Conservation (phyloP, 305 asterid genomes). For the Caryopteris hybrid region DNA sequence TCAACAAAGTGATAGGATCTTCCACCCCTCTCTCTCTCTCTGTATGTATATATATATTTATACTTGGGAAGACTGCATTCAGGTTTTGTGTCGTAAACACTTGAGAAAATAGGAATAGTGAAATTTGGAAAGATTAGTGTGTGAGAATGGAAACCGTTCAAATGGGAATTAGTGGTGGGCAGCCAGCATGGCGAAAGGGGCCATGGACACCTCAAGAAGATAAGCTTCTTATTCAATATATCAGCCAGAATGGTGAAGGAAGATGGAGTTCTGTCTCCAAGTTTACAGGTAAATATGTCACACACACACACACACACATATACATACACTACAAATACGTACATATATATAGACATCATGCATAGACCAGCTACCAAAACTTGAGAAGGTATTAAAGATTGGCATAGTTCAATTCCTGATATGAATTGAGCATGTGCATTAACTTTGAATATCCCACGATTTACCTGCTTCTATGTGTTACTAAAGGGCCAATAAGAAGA, state of each 20-base stretch:
- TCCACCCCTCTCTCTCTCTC: neutral
- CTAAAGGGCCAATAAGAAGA: too few relatives aligned
- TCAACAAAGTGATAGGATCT: constrained; percentile 10
- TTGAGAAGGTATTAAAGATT: too few relatives aligned
- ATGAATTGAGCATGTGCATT: too few relatives aligned
- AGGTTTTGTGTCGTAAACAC: constrained; percentile 25
- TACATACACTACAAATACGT: too few relatives aligned
- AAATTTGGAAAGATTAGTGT: too few relatives aligned
- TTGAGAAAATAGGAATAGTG: constrained; percentile 21
- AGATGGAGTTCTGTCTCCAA: constrained; percentile 78
- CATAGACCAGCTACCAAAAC: too few relatives aligned
- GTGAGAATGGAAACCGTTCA: too few relatives aligned
- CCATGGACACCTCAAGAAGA: constrained; percentile 90
- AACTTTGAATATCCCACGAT: too few relatives aligned
- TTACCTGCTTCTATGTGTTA: too few relatives aligned
- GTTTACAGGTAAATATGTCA: constrained; percentile 50
- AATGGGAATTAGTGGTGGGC: neutral
- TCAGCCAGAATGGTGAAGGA: constrained; percentile 66
- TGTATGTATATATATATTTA: neutral
- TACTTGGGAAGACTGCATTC: constrained; percentile 19
- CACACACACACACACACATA: too few relatives aligned
- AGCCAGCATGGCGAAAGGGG: constrained; percentile 73
- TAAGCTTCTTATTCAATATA: constrained; percentile 46
- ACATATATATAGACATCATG: too few relatives aligned
- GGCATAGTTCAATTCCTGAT: too few relatives aligned